Conservation (phyloP, 805 yeast species). For the Candida qinlingensis region DNA sequence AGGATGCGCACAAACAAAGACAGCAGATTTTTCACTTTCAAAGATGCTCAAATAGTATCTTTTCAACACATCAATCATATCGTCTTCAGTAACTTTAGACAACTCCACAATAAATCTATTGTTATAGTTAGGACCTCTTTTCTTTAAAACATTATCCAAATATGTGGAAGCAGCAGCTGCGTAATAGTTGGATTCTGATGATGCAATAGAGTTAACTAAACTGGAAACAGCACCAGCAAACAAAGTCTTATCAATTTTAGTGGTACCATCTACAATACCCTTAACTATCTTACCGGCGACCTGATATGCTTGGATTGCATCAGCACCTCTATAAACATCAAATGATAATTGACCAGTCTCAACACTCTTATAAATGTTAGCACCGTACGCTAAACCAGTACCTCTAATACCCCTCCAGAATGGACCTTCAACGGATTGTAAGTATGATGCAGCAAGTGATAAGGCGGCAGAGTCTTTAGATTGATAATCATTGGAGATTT, state of each 20-base stretch:
- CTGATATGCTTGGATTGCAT: slow-evolving; percentile 55
- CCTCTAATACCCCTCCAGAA: slow-evolving; percentile 96
- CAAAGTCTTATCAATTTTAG: slow-evolving; percentile 49
- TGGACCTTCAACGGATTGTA: slow-evolving; percentile 92
- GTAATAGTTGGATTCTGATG: slow-evolving; percentile 55
- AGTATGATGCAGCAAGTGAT: slow-evolving; percentile 65
- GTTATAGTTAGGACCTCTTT: slow-evolving; percentile 66
- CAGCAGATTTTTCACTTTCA: slow-evolving; percentile 44
- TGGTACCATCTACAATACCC: slow-evolving; percentile 50
- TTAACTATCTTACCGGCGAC: slow-evolving; percentile 63
- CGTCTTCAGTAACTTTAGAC: slow-evolving; percentile 46
- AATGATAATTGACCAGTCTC: slow-evolving; percentile 68
- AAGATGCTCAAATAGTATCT: slow-evolving; percentile 66
- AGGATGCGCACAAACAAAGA: slow-evolving; percentile 74
- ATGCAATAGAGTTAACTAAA: slow-evolving; percentile 67
- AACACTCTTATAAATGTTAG: slow-evolving; percentile 48
- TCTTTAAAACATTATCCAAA: slow-evolving; percentile 57
- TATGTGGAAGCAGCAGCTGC: slow-evolving; percentile 65
- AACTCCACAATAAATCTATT: slow-evolving; percentile 47
- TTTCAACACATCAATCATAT: slow-evolving; percentile 44
- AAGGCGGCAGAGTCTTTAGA: slow-evolving; percentile 64
- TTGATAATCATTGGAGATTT: slow-evolving; percentile 49
- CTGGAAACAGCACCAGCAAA: slow-evolving; percentile 73
- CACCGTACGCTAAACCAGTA: slow-evolving; percentile 90
- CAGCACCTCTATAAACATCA: slow-evolving; percentile 77